Conservation (phyloP, 257 asterid genomes). For the Plantago ovata region DNA sequence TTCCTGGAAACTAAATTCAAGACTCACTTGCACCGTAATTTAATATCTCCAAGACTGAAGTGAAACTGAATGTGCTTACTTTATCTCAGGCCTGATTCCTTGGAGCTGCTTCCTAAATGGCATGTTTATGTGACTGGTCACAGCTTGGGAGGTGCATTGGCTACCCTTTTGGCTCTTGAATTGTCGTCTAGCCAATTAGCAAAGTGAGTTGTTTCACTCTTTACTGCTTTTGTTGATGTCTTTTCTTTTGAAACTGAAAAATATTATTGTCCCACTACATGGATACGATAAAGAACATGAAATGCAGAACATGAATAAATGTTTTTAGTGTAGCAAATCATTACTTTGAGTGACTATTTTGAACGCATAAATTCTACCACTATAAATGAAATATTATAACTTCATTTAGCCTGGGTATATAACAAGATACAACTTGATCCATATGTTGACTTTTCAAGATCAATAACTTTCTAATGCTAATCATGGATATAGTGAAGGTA, state of each 20-base stretch:
- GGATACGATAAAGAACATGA: background rate
- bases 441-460: too few species aligned
- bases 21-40: background rate
- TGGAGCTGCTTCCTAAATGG: conserved; percentile 54
- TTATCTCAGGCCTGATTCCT: conserved; percentile 50
- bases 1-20: conserved; percentile 8
- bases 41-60: conserved; percentile 1
- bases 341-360: too few species aligned
- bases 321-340: too few species aligned
- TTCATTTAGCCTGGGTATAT: too few species aligned
- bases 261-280: background rate
- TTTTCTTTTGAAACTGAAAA: conserved; percentile 4
- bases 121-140: conserved; percentile 93
- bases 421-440: too few species aligned
- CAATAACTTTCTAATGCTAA: too few species aligned
- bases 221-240: conserved; percentile 12
- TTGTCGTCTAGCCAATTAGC: conserved; percentile 83
- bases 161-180: conserved; percentile 92
- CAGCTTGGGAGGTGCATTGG: conserved; percentile 97
- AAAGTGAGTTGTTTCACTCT: conserved; percentile 46
- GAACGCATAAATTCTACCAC: too few species aligned
- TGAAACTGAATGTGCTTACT: conserved; percentile 14
- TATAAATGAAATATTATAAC: too few species aligned
- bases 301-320: background rate
- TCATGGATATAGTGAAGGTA: too few species aligned